These are phyloP conservation scores for Phaeosphaeria sp. DNA, from an alignment of 2,329 filamentous ascomycete species.

Conservation along the genomic window DNA sequence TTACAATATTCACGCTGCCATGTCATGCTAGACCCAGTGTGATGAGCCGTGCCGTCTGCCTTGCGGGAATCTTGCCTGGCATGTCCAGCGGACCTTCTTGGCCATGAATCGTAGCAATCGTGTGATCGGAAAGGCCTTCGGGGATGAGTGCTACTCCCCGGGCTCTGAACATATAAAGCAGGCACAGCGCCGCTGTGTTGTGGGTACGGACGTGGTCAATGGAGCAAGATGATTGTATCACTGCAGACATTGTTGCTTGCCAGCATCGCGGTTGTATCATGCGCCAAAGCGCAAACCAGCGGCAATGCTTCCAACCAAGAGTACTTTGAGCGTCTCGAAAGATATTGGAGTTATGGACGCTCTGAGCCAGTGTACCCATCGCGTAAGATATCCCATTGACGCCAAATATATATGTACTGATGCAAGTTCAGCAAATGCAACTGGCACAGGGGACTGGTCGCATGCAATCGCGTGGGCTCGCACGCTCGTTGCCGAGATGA, in stretches of 20 bases:
- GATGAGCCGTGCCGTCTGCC: too few relatives aligned
- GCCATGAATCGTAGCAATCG: too few relatives aligned
- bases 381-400: conserved; percentile 1
- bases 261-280: background rate
- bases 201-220: too few relatives aligned
- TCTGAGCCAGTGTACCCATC: conserved; percentile 10
- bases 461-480: conserved; percentile 36
- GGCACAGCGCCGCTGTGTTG: too few relatives aligned
- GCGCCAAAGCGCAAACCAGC: background rate
- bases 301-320: background rate
- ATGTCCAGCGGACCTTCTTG: too few relatives aligned
- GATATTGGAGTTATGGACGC: conserved; percentile 4
- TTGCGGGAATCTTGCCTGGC: too few relatives aligned
- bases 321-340: background rate
- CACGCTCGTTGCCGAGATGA: conserved; percentile 43
- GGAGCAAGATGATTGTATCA: background rate
- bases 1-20: too few relatives aligned
- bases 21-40: too few relatives aligned
- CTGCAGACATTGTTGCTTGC: background rate
- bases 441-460: conserved; percentile 7
- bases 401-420: background rate
- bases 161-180: too few relatives aligned
- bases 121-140: too few relatives aligned
- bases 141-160: too few relatives aligned
- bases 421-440: background rate